Percentiles rank a stretch among this genome's conserved stretches.
These are phyloP conservation scores for Phytophthora citricola DNA, from an alignment of 352 stramenopile species.

Conservation along the genomic window DNA sequence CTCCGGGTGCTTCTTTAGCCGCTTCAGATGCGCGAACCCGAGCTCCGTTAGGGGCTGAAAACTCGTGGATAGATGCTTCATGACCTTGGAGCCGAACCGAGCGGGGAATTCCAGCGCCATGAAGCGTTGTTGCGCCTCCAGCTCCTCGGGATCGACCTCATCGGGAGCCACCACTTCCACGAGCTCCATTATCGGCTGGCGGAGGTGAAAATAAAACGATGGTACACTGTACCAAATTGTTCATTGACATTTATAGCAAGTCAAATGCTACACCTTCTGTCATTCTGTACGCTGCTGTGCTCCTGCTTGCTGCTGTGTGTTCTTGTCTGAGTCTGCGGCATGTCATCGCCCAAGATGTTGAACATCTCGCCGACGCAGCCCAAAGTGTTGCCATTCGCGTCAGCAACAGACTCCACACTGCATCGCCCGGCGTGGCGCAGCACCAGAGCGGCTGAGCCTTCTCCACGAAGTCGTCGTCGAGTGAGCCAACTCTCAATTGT, in stretches of 20 bases:
- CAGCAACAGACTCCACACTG: conserved; percentile 60
- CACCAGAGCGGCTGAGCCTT: conserved; percentile 35
- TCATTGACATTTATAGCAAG: conserved; percentile 13
- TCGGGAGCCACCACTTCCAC: conserved; percentile 51
- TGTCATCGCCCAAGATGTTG: conserved; percentile 12
- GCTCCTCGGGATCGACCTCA: conserved; percentile 21
- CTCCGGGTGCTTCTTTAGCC: conserved; percentile 75
- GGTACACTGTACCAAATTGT: background rate
- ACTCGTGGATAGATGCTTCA: conserved; percentile 58
- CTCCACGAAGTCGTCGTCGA: conserved; percentile 36
- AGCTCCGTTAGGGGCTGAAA: conserved; percentile 68
- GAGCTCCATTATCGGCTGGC: conserved; percentile 36
- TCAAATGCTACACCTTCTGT: background rate
- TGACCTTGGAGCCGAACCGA: conserved; percentile 64
- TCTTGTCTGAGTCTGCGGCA: background rate
- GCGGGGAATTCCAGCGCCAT: conserved; percentile 75
- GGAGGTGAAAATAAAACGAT: background rate
- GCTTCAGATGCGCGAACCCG: conserved; percentile 83
- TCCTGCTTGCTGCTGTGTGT: background rate
- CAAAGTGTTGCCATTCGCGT: conserved; percentile 51
- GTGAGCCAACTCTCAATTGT: conserved; percentile 19
- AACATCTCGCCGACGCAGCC: conserved; percentile 11
- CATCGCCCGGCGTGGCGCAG: conserved; percentile 64
- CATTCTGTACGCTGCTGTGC: background rate
- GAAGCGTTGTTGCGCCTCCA: conserved; percentile 72